Base-by-base conservation (phyloP, 441 rosid genomes). In the Cnidoscolus chayamansa region DNA sequence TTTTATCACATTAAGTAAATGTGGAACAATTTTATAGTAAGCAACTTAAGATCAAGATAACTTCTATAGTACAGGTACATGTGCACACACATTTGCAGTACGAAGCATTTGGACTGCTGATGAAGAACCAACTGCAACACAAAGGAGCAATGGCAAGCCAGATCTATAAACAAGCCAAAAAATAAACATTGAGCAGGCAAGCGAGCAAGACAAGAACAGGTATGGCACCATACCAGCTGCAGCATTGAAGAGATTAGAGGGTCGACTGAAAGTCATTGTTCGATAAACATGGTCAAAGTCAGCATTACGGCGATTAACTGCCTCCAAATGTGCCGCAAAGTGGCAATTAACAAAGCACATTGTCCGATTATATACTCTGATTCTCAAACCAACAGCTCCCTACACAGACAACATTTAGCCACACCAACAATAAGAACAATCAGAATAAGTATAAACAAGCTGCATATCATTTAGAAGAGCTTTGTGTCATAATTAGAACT, bases 361-460 rank as follows among this genome's bases (percentile, higher is more conserved):
- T 73, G 83, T 88, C 76, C 98, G 86, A 77, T 92, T 97, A 73
- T 83, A 92, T 35, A 96, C 96, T 79, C 98, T 89, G 71, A 93
- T 78, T 80, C 98, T 90, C 84, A 96, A 86, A 77, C 97, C 98
- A 70, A 96, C 99, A 74, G 97, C 99, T 70, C 99, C 98, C 98
- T 96, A 83, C n/a, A 76, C 67, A 70, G 56, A 70, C 31, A 74
- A 54, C 50, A 72, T 31, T 51, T 61, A 43, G 30, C 75, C 74
- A 66, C 16, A 45, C 61, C 60, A 70, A 54, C 40, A 67, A 63
- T 40, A 37, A 16, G 32, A 58, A 35, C 13, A 49, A 60, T 1
- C 32, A 51, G 15, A 51, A 53, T 47, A 63, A 60, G 16, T 50
- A 54, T 10, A 57, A 1, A 37, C 12, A 15, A 19, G 10, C 48